These are phyloP conservation scores for Haemoproteus tartakovskyi DNA, from an alignment of 169 alveolate species.

Conservation along the genomic window DNA sequence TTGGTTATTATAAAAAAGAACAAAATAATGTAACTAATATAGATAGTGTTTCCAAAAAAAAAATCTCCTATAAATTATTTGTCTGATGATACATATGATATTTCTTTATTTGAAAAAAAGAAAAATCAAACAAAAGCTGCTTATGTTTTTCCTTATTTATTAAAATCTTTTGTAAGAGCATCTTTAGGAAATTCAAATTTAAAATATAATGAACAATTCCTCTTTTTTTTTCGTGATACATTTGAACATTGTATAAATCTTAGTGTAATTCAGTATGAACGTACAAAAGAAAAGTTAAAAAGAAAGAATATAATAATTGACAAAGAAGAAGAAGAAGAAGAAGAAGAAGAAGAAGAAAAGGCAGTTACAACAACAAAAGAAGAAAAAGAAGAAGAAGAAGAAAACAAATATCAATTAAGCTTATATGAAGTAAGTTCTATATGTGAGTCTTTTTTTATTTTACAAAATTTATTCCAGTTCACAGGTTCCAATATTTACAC, in stretches of 20 bases:
- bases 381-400: neutral
- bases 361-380: no score
- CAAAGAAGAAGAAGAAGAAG: no score
- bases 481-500: neutral
- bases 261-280: no score
- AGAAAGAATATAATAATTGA: no score
- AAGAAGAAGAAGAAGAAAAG: no score
- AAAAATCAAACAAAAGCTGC: no score
- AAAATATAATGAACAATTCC: neutral
- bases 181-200: neutral
- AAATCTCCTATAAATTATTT: no score
- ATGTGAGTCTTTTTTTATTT: conserved; percentile 49
- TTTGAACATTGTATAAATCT: conserved; percentile 9
- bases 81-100: no score
- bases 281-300: no score
- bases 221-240: conserved; percentile 2
- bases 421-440: conserved; percentile 41
- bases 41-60: no score
- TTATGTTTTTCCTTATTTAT: conserved; percentile 14
- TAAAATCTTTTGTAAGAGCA: conserved; percentile 14
- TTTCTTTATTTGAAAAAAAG: no score
- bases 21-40: no score
- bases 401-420: conserved; percentile 6
- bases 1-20: neutral
- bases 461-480: conserved; percentile 7